Evolutionary conservation across 371 early-diverging fungal genomes (phyloP), one percentile per base, ranked within the genome.

Genomic region (Mycotypha africana): DNA sequence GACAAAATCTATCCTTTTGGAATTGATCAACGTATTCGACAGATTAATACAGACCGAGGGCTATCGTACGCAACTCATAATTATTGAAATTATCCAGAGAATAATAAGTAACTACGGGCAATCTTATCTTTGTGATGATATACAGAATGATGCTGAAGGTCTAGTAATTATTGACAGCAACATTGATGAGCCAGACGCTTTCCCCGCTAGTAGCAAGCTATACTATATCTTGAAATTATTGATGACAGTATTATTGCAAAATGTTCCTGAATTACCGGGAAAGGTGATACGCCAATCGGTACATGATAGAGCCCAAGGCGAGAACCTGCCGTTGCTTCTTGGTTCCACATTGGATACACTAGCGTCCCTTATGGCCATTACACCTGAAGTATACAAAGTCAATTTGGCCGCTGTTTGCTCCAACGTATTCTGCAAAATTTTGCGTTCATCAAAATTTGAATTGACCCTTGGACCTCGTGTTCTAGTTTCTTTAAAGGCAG

Each of bases 21-120:
- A 88, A 31, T 37, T 84, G 14, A 61, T 83, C 56, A 71, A 69
- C 26, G 76, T 85, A 2, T 77, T 85, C 56, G 84, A 85, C 45
- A 65, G 84, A 2, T 53, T 74, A n/a, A 61, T 74, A 14, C 75
- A 74, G 44, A 75, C 75, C 2, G 78, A 78, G 49, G 71, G 75
- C 7, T 63, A 62, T 45, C 50, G 52, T 15, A 62, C 70, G 17
- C 75, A 78, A 40, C 39, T 56, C 8, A 60, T 67, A 14, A 75
- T 78, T 40, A 60, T 78, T 19, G 65, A 73, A 33, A 67, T 71
- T 20, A 57, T 73, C 1, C 62, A 73, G 25, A 58, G 67, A 14
- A 47, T 77, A 15, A 67, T 67, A 34, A 60, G 63, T 20, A 62
- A 47, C 23, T 77, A 73, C 43, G 74, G 75, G 1, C 40, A 56